phyloP scores from a whole-genome alignment of 2,329 filamentous ascomycete genomes.

The Dryadomyces sulphureus region DNA sequence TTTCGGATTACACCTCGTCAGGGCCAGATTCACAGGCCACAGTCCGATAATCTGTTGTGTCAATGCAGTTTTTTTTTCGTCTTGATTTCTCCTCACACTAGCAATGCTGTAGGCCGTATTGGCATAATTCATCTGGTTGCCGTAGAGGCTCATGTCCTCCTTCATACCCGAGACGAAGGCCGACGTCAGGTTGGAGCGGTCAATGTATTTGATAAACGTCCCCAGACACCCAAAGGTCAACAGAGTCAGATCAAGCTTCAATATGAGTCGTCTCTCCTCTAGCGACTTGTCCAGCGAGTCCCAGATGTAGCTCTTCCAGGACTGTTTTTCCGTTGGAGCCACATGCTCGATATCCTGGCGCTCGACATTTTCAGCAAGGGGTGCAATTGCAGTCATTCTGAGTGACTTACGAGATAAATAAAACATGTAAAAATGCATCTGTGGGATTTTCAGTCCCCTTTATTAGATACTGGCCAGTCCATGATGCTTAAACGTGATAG shows the following conservation, averaged over 20 bases:
- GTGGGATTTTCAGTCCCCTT: no score
- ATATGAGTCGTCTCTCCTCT: not conserved
- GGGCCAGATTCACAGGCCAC: constrained; percentile 3
- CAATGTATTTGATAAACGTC: not conserved
- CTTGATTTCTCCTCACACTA: no score
- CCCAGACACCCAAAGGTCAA: not conserved
- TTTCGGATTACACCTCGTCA: constrained; percentile 4
- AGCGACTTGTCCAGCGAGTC: constrained; percentile 5
- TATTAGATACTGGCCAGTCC: no score
- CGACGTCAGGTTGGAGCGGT: not conserved
- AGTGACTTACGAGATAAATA: no score
- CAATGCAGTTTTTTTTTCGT: no score
- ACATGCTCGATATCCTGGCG: not conserved
- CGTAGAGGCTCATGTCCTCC: constrained; percentile 7
- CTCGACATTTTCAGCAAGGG: not conserved
- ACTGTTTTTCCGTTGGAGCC: not conserved
- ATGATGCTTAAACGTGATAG: no score
- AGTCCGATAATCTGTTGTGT: constrained; percentile 8
- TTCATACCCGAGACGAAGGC: constrained; percentile 10
- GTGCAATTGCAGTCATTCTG: no score
- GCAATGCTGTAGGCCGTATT: constrained; percentile 4
- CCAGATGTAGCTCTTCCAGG: constrained; percentile 6
- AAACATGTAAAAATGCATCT: no score
- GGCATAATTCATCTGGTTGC: constrained; percentile 10
- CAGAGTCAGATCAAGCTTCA: not conserved